Evolutionary conservation across 352 stramenopile genomes (phyloP), one percentile per base, ranked within the genome.

Genomic region (Pythium folliculosum): DNA sequence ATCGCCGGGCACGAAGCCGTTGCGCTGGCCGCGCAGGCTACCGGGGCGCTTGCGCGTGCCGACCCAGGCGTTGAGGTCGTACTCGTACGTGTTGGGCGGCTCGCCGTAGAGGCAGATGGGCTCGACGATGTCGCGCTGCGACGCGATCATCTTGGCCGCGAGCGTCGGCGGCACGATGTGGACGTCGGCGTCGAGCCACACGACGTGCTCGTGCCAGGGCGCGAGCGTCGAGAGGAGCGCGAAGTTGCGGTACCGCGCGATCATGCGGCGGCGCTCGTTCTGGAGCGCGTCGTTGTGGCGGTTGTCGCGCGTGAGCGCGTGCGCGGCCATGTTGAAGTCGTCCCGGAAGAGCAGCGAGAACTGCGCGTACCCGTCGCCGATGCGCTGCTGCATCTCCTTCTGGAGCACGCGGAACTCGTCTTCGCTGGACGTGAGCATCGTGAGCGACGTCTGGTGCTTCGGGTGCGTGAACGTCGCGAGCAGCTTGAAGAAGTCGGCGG

Each of bases 121-220:
- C 37, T 71, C 57, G 19, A 77, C 8, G 49, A 76, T 68, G 22
- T 76, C 70, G 6, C 57, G 51, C 21, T 70, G 49, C 5, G 71
- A 32, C 6, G 56, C 49, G 13, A 75, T 61, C 77, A 84, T 83
- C 48, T 80, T 84, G 17, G 50, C 37, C 5, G 81, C 53, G 0
- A 86, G 52, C 0, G 43, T 51, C 5, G 51, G 6, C 14, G 78
- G 78, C 38, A 86, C 60, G 4, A 62, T 38, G 22, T 59, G 56
- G 40, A 83, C 59, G 19, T 86, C 78, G 19, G 71, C 71, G 51
- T 86, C 76, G 5, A 86, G 52, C 76, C 77, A 85, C 57, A 85
- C 37, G 1, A 82, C 75, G 40, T 80, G 71, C 22, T 74, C 49
- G 44, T 84, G 70, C 72, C 74, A 82, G 32, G 60, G 40, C 64